Percentiles rank a stretch among this genome's conserved stretches.
Evolutionary conservation across 352 stramenopile species (phyloP).

Genomic region (Globisporangium abappressorium): DNA sequence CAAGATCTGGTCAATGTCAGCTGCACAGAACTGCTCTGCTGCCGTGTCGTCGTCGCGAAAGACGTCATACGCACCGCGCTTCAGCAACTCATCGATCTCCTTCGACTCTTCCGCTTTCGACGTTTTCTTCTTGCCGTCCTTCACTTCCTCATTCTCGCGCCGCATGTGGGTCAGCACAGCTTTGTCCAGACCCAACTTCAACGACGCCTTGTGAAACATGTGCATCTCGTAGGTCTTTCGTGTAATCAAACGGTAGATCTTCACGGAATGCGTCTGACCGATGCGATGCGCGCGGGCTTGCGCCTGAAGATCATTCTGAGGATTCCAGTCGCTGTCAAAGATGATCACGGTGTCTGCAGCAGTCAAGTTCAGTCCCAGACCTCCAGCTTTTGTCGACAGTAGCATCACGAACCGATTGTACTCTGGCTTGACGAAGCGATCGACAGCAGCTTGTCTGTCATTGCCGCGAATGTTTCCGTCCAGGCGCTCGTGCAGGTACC

Average conservation of each 20-base stretch:
- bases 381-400: conserved; percentile 96
- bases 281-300: conserved; percentile 90
- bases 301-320: conserved; percentile 96
- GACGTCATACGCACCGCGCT: conserved; percentile 89
- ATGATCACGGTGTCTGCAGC: conserved; percentile 97
- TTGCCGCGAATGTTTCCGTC: conserved; percentile 96
- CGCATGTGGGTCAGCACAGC: conserved; percentile 91
- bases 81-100: conserved; percentile 91
- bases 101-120: conserved; percentile 84
- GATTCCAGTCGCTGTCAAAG: conserved; percentile 99
- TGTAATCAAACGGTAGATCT: conserved; percentile 89
- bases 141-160: conserved; percentile 80
- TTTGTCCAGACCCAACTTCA: conserved; percentile 93
- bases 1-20: conserved; percentile 98
- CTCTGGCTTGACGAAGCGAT: conserved; percentile 88
- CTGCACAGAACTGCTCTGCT: conserved; percentile 94
- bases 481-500: conserved; percentile 95
- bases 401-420: conserved; percentile 97
- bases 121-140: conserved; percentile 54
- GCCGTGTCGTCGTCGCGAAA: conserved; percentile 91
- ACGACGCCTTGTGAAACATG: conserved; percentile 92
- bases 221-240: conserved; percentile 94
- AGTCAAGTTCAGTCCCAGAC: conserved; percentile 91
- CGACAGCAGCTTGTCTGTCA: conserved; percentile 81
- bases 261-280: conserved; percentile 88